phyloP scores from a whole-genome alignment of 352 stramenopile genomes.

The Phytophthora sojae region DNA sequence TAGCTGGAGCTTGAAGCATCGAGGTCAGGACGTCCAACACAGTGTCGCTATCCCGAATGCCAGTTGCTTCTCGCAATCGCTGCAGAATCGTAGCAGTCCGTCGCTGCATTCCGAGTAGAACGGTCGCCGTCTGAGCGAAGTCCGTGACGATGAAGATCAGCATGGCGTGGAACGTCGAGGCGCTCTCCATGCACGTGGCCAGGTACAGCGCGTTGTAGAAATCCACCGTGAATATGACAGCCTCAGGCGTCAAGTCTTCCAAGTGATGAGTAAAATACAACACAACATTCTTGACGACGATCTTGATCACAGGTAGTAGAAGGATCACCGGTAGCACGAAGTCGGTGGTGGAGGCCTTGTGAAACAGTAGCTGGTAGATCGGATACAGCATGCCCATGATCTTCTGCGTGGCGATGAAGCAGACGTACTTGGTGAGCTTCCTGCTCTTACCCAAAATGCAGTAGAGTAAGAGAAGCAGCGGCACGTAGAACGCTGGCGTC shows the following conservation, averaged over 20 bases:
- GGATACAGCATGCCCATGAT: conserved; percentile 28
- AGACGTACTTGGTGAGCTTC: background rate
- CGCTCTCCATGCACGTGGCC: conserved; percentile 34
- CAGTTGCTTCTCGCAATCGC: background rate
- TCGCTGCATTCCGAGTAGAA: conserved; percentile 4
- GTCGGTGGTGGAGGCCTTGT: background rate
- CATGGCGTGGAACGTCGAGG: conserved; percentile 2
- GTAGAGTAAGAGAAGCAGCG: conserved; percentile 14
- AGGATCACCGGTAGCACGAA: conserved; percentile 18
- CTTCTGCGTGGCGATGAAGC: conserved; percentile 16
- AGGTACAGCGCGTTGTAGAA: conserved; percentile 38
- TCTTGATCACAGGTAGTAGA: conserved; percentile 27
- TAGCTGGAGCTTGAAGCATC: conserved; percentile 10
- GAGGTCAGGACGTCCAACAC: conserved; percentile 5
- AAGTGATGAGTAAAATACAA: conserved; percentile 13
- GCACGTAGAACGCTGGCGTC: conserved; percentile 25
- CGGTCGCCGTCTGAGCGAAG: conserved; percentile 9
- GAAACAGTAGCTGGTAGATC: conserved; percentile 21
- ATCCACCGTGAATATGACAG: conserved; percentile 32
- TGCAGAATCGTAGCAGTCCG: conserved; percentile 1
- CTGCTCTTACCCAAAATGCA: background rate
- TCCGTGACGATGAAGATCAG: conserved; percentile 15
- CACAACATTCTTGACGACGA: conserved; percentile 25
- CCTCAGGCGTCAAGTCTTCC: conserved; percentile 27
- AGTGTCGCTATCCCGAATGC: background rate